A percentile compares a stretch with the other conserved stretches of the same genome.
phyloP scores from a whole-genome alignment of 306 rosid species.

The Dicorynia guianensis region DNA sequence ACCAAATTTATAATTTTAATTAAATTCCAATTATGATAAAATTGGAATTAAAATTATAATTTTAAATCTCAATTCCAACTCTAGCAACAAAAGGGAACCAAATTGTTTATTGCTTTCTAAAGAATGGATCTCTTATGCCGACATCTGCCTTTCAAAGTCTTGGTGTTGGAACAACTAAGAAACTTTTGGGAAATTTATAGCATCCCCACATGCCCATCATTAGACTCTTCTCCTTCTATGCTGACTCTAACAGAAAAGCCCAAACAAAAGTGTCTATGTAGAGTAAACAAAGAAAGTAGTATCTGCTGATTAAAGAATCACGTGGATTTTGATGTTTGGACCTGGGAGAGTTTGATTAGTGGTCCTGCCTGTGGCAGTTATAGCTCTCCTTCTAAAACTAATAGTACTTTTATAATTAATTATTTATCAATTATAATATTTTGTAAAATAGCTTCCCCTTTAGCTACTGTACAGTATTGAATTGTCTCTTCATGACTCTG shows the following conservation, averaged over 20 bases:
- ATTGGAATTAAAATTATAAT: too few species aligned
- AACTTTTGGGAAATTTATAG: not conserved
- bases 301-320: not conserved
- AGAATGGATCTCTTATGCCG: not conserved
- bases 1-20: too few species aligned
- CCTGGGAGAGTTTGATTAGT: not conserved
- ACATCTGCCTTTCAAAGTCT: not conserved
- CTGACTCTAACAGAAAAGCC: not conserved
- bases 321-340: not conserved
- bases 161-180: not conserved
- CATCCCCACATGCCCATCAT: slow-evolving; percentile 15
- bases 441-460: not conserved
- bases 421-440: not conserved
- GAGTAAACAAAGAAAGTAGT: not conserved
- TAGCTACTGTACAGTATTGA: slow-evolving; percentile 16
- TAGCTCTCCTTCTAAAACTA: not conserved
- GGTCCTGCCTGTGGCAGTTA: not conserved
- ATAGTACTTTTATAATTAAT: not conserved
- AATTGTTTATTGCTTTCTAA: not conserved
- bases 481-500: not conserved
- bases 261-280: not conserved
- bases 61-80: too few species aligned
- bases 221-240: not conserved
- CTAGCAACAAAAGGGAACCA: too few species aligned
- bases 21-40: too few species aligned